A percentile compares a stretch with the other conserved stretches of the same genome.
Evolutionary conservation across 148 eudicot species (phyloP).

Genomic region (Fallopia convolvulus): DNA sequence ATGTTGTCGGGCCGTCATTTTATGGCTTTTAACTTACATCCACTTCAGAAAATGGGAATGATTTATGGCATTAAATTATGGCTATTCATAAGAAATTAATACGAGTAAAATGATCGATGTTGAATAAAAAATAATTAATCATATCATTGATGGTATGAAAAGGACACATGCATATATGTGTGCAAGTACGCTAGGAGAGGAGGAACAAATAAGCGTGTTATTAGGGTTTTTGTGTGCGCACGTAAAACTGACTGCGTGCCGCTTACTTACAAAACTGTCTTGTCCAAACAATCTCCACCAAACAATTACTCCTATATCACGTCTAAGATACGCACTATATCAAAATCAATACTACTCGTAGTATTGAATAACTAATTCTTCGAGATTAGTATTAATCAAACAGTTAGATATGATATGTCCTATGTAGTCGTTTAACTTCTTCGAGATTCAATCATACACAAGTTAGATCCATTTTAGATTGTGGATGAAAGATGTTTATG

Average conservation of each 20-base stretch:
- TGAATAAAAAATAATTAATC: not conserved
- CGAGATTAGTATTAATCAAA: not conserved
- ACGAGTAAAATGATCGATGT: not conserved
- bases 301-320: not conserved
- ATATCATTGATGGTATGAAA: not conserved
- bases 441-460: too few species aligned
- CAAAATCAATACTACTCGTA: too few species aligned
- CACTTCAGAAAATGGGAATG: not conserved
- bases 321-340: not conserved
- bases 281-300: not conserved
- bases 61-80: not conserved
- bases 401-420: too few species aligned
- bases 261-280: not conserved
- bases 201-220: not conserved
- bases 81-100: not conserved
- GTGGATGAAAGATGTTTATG: too few species aligned
- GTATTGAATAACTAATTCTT: too few species aligned
- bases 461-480: too few species aligned
- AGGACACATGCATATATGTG: not conserved
- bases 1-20: slow-evolving; percentile 4
- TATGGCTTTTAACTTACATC: not conserved
- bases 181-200: not conserved
- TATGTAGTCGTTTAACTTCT: too few species aligned
- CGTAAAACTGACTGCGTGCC: slow-evolving; percentile 4
- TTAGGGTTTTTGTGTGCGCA: slow-evolving; percentile 6